Evolutionary conservation across 2,329 filamentous ascomycete species (phyloP), one percentile per base, ranked within the genome.

Genomic region (Penicillium sp.): DNA sequence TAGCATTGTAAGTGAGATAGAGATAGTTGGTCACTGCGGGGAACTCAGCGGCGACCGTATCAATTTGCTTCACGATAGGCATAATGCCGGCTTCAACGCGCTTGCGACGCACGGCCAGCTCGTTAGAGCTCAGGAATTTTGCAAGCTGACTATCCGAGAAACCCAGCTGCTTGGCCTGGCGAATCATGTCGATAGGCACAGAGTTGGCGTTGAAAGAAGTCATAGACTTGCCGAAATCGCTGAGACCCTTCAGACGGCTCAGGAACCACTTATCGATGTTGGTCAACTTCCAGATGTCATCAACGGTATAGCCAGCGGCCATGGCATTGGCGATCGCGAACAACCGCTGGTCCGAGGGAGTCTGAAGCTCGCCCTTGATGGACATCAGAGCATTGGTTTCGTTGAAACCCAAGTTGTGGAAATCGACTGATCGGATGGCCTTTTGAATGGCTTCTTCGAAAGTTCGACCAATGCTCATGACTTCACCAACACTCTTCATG

Each of bases 251-350:
- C 41, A 98, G 80, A 65, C 87, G 89, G 67, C 79, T 81, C 50
- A 98, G 70, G 74, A 96, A 98, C 92, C 92, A 98, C 67, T 93
- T 95, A 71, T 96, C 92, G 55, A 98, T 98, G 70, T 90, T 88
- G 58, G 92, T 98, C 72, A 96, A 76, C 64, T 95, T 85, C 88
- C 89, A 95, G 61, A 98, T 95, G 69, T 94, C 92, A 60, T 96
- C 85, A 23, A 96, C 89, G 3, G 80, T 83, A 69, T 96, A 98
- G 20, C 90, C 92, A 40, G 83, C 74, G 61, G 89, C 80, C 90
- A 98, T 96, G 28, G 92, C 92, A 57, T 98, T 96, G 51, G 92
- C 92, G 55, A 98, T 93, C 41, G 92, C 92, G 58, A 98, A 96
- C 41, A 96, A 76, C 56, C 92, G 85, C 72, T 96, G 92, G 60